These are phyloP conservation scores for Wickerhamomyces bisporus DNA, from an alignment of 805 yeast species.

Conservation along the genomic window DNA sequence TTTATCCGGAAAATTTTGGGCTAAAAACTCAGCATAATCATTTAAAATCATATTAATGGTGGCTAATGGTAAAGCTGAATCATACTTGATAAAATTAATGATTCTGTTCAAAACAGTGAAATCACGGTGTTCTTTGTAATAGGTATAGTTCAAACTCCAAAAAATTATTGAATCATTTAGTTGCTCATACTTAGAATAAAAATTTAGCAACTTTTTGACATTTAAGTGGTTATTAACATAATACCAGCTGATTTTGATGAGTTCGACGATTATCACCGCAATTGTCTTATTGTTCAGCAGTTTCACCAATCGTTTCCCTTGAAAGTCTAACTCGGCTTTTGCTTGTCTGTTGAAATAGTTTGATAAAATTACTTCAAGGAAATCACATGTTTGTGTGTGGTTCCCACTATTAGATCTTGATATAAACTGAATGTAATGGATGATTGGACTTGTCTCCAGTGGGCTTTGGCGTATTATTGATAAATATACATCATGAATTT, in stretches of 20 bases:
- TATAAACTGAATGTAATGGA: conserved; percentile 19
- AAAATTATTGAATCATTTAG: conserved; percentile 24
- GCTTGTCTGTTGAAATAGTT: conserved; percentile 14
- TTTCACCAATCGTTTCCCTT: conserved; percentile 22
- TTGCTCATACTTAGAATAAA: conserved; percentile 20
- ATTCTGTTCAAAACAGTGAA: conserved; percentile 39
- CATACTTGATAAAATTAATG: conserved; percentile 37
- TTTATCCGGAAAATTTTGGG: conserved; percentile 23
- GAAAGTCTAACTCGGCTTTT: conserved; percentile 11
- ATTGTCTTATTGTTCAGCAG: conserved; percentile 38
- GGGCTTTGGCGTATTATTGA: conserved; percentile 9
- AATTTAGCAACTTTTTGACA: conserved; percentile 27
- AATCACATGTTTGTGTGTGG: conserved; percentile 17
- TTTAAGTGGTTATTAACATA: conserved; percentile 26
- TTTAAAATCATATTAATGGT: conserved; percentile 38
- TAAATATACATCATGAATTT: conserved; percentile 18
- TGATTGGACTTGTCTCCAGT: conserved; percentile 14
- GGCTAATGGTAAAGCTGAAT: conserved; percentile 43
- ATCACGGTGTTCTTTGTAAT: conserved; percentile 42
- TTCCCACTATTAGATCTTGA: conserved; percentile 12
- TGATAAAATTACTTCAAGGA: conserved; percentile 21
- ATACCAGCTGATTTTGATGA: conserved; percentile 28
- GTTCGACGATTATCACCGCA: conserved; percentile 30
- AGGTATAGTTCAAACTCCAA: conserved; percentile 54
- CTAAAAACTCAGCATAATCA: conserved; percentile 34